A percentile compares a stretch with the other conserved stretches of the same genome.
Conservation (phyloP, 257 asterid species). For the Solanum appendiculatum region DNA sequence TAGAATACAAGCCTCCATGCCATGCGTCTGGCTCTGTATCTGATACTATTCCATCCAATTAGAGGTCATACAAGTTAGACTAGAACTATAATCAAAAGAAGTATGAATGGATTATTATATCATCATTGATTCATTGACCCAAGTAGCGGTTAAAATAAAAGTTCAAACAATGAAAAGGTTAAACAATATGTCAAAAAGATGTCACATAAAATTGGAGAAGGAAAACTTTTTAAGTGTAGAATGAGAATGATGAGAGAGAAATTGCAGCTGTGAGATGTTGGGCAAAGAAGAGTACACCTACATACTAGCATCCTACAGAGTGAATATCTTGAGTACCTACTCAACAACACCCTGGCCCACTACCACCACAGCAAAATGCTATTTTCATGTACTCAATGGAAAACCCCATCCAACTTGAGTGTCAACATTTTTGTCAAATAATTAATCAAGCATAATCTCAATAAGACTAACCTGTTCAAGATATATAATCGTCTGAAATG, state of each 20-base stretch:
- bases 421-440: background rate
- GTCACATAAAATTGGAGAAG: background rate
- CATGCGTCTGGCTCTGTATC: background rate
- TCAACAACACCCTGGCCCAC: background rate
- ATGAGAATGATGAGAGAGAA: background rate
- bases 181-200: background rate
- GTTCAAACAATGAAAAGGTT: background rate
- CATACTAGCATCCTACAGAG: background rate
- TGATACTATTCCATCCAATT: background rate
- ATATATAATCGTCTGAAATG: conserved; percentile 80
- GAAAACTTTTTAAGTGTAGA: background rate
- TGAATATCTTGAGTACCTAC: background rate
- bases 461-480: conserved; percentile 46
- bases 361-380: background rate
- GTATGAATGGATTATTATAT: background rate
- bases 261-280: background rate
- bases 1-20: background rate
- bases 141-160: background rate
- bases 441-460: background rate
- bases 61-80: background rate
- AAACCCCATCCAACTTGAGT: background rate
- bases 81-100: background rate
- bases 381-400: background rate
- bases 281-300: background rate
- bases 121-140: background rate